These are phyloP conservation scores for Cyathus olla DNA, from an alignment of 1,284 basidiomycete species.

Conservation along the genomic window DNA sequence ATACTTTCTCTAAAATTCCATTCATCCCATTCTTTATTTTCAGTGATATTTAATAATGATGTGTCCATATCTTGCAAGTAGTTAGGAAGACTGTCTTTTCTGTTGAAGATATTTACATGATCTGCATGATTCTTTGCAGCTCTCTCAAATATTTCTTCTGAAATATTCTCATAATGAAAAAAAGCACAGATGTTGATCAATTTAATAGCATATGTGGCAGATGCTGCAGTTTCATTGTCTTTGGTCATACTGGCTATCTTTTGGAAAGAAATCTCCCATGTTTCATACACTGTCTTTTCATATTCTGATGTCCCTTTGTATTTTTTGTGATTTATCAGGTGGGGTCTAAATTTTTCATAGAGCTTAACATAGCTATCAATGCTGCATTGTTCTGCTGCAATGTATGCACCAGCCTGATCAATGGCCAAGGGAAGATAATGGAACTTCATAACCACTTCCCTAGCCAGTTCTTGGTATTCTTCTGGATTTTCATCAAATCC, in stretches of 20 bases:
- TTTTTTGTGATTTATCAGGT: not conserved
- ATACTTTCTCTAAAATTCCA: not conserved
- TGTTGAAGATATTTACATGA: not conserved
- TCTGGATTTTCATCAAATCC: not conserved
- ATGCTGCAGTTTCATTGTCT: not conserved
- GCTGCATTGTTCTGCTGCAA: not conserved
- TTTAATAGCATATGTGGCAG: not conserved
- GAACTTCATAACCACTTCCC: not conserved
- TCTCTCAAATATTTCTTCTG: not conserved
- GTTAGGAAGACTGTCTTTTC: not conserved
- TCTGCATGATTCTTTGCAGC: not conserved
- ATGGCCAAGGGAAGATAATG: slow-evolving; percentile 4
- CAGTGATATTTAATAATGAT: not conserved
- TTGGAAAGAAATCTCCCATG: slow-evolving; percentile 6
- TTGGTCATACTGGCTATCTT: not conserved
- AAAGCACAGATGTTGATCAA: not conserved
- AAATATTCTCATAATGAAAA: not conserved
- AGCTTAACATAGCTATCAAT: slow-evolving; percentile 1
- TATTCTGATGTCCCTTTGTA: slow-evolving; percentile 6
- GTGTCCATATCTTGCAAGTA: not conserved
- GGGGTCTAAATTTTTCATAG: not conserved
- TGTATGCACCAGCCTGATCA: slow-evolving; percentile 8
- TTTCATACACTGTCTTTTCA: slow-evolving; percentile 8
- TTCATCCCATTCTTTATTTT: not conserved
- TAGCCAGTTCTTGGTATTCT: not conserved